These are phyloP conservation scores for Argentina anserina DNA, from an alignment of 306 rosid genomes.

Conservation along the genomic window DNA sequence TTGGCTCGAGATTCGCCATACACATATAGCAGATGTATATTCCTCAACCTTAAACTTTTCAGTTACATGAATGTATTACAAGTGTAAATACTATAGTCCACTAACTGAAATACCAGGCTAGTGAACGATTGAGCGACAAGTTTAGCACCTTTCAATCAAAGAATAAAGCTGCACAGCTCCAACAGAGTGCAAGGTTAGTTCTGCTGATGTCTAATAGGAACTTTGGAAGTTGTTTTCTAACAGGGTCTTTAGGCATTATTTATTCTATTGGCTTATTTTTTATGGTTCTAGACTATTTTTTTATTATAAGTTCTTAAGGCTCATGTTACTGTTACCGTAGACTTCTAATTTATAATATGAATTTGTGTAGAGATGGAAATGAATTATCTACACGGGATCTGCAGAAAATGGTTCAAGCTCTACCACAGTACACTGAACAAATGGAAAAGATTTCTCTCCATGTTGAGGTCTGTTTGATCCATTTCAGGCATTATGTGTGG, in stretches of 20 bases:
- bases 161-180: constrained; percentile 95
- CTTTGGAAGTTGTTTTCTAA: constrained; percentile 19
- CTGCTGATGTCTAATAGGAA: constrained; percentile 18
- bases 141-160: constrained; percentile 62
- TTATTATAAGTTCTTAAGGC: not conserved
- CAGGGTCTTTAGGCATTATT: not conserved
- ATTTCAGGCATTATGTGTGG: not conserved
- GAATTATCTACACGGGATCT: constrained; percentile 87
- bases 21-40: constrained; percentile 93
- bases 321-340: not conserved
- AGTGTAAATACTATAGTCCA: constrained; percentile 21
- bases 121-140: constrained; percentile 83
- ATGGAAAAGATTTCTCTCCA: constrained; percentile 91
- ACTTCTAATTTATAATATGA: constrained; percentile 24
- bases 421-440: constrained; percentile 94
- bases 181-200: constrained; percentile 75
- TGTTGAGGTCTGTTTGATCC: constrained; percentile 58
- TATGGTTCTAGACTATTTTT: not conserved
- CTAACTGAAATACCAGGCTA: constrained; percentile 62
- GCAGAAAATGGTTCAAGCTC: constrained; percentile 98
- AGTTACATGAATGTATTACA: constrained; percentile 10
- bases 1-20: constrained; percentile 92
- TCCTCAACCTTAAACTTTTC: constrained; percentile 11
- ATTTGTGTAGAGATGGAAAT: constrained; percentile 60
- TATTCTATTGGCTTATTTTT: not conserved